A percentile compares a stretch with the other conserved stretches of the same genome.
These are phyloP conservation scores for Xylariales sp. DNA, from an alignment of 2,329 filamentous ascomycete species.

Conservation along the genomic window DNA sequence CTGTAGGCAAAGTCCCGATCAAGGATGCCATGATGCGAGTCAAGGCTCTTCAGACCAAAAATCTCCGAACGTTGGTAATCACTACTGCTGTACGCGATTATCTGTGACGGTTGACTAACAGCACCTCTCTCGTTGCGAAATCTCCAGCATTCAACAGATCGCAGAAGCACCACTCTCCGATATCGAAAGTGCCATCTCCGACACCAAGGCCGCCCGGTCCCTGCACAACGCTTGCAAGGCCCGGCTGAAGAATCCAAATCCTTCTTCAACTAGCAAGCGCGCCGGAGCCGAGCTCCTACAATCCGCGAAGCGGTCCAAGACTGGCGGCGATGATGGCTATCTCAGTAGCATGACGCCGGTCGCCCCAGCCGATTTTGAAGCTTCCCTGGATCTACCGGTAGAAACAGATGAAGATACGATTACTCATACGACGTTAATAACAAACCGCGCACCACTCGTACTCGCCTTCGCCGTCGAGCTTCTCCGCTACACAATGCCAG, in stretches of 20 bases:
- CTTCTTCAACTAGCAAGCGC: slow-evolving; percentile 24
- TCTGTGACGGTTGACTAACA: no score
- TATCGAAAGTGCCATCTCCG: slow-evolving; percentile 41
- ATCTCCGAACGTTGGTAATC: slow-evolving; percentile 49
- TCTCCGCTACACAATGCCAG: slow-evolving; percentile 76
- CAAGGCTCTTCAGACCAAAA: slow-evolving; percentile 50
- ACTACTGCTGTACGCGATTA: no score
- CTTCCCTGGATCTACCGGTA: slow-evolving; percentile 56
- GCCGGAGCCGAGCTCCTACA: slow-evolving; percentile 17
- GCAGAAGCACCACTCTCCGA: slow-evolving; percentile 41
- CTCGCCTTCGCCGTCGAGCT: slow-evolving; percentile 74
- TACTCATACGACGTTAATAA: slow-evolving; percentile 54
- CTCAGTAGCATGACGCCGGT: slow-evolving; percentile 26
- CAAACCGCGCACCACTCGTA: slow-evolving; percentile 78
- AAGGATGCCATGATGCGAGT: slow-evolving; percentile 55
- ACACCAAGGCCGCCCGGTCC: slow-evolving; percentile 44
- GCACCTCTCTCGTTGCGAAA: no score
- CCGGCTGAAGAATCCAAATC: slow-evolving; percentile 36
- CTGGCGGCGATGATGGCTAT: slow-evolving; percentile 18
- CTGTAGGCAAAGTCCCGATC: slow-evolving; percentile 53
- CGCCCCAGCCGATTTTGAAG: slow-evolving; percentile 57
- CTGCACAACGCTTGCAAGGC: slow-evolving; percentile 52
- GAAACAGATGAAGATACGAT: slow-evolving; percentile 56
- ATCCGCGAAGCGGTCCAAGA: slow-evolving; percentile 27
- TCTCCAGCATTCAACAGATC: slow-evolving; percentile 49